Conservation (phyloP, 345 rosid species). For the Hibiscus trionum region DNA sequence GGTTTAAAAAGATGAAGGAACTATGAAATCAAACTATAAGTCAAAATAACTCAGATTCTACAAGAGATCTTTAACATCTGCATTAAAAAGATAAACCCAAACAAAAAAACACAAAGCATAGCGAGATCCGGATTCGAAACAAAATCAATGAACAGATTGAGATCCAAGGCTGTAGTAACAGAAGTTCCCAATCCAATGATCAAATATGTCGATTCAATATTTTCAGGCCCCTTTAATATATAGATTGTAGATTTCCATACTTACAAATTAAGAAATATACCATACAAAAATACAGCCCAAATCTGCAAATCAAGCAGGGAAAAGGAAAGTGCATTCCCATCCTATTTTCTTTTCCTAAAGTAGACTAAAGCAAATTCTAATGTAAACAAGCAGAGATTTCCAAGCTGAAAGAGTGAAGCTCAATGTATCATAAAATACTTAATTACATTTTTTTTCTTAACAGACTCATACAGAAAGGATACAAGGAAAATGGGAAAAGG, state of each 20-base stretch:
- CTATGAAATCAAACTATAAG: not conserved
- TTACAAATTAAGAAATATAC: not conserved
- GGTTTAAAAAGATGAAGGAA: not conserved
- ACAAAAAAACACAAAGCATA: constrained; percentile 6
- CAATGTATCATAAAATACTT: not conserved
- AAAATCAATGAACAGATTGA: constrained; percentile 3
- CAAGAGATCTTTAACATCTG: not conserved
- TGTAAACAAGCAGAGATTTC: not conserved
- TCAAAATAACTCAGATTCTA: not conserved
- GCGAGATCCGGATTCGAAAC: constrained; percentile 18
- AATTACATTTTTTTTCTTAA: not conserved
- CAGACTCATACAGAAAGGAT: not conserved
- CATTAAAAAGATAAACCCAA: not conserved
- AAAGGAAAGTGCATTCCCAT: not conserved
- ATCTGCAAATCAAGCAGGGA: not conserved
- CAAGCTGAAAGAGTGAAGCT: not conserved
- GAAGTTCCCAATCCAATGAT: not conserved
- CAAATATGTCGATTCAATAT: not conserved
- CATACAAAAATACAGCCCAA: not conserved
- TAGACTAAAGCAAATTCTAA: not conserved
- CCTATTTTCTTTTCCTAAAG: not conserved
- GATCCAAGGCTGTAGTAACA: constrained; percentile 2
- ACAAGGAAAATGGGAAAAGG: not conserved
- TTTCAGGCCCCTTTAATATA: not conserved
- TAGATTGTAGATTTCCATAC: not conserved